Evolutionary conservation across 805 yeast genomes (phyloP), one percentile per base, ranked within the genome.

Genomic region (Martiniozyma abietophila): DNA sequence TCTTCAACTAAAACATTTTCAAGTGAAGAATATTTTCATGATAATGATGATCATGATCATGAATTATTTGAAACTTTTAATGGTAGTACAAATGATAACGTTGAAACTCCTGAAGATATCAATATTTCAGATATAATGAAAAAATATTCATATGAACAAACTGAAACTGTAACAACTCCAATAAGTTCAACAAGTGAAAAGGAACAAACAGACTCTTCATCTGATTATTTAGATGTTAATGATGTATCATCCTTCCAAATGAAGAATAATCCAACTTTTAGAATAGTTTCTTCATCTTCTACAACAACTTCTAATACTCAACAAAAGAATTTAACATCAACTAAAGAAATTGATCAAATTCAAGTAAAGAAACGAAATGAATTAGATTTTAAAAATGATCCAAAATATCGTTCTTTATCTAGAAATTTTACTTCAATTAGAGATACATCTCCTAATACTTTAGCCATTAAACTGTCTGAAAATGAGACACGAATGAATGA

Each of bases 401-500:
- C 23, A 6, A 23, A 26, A 12, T 32, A 30, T 22, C 29, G 27
- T 17, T 33, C 30, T 14, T 19, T 26, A 6, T 27, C 36, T 8
- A 25, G 42, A 24, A 35, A 35, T 5, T 35, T 41, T 16, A 41
- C 40, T 8, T 42, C 42, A 15, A 19, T 25, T 10, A 25, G 6
- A 15, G 28, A 27, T 16, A 18, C 40, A 11, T 25, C 32, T 4
- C 32, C 43, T 2, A 36, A 34, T 6, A 35, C 38, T 5, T 45
- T 46, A 18, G 8, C 23, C 5, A 12, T 22, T 11, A 47, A 45
- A 31, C 35, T 56, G 18, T 32, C 29, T 5, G 40, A 45, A 15
- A 25, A 53, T 20, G 45, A 38, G 21, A 23, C 34, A 12, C 31
- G 40, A 31, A 31, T 47, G 15, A 44, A 45, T 10, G 36, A 45